Percentiles rank a stretch among this genome's conserved stretches.
These are phyloP conservation scores for Talaromyces sp. DNA, from an alignment of 2,329 filamentous ascomycete genomes.

Conservation along the genomic window DNA sequence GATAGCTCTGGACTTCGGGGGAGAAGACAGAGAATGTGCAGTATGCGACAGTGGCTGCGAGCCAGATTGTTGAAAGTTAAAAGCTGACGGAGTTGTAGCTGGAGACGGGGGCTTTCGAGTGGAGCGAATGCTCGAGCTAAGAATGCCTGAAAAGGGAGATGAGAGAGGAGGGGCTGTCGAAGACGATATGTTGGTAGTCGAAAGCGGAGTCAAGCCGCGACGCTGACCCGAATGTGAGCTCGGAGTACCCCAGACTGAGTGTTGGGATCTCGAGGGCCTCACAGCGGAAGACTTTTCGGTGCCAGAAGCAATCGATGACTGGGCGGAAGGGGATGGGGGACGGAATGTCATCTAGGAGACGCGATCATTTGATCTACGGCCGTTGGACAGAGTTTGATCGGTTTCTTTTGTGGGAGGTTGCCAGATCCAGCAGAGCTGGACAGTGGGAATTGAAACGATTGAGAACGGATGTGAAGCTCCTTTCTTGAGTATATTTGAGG, in stretches of 20 bases:
- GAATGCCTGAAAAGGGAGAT: slow-evolving; percentile 53
- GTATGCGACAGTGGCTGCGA: slow-evolving; percentile 52
- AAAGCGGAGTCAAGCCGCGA: slow-evolving; percentile 57
- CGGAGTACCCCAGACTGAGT: slow-evolving; percentile 57
- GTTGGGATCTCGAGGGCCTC: slow-evolving; percentile 46
- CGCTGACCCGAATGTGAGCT: slow-evolving; percentile 54
- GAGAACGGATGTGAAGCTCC: neutral
- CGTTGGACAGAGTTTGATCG: slow-evolving; percentile 23
- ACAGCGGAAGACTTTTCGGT: slow-evolving; percentile 47
- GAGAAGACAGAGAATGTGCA: slow-evolving; percentile 55
- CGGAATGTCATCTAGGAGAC: slow-evolving; percentile 57
- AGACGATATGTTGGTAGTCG: slow-evolving; percentile 49
- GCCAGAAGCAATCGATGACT: slow-evolving; percentile 52
- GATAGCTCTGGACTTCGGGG: slow-evolving; percentile 54
- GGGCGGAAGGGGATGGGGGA: slow-evolving; percentile 51
- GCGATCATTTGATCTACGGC: slow-evolving; percentile 49
- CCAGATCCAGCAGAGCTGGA: slow-evolving; percentile 17
- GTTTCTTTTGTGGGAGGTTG: slow-evolving; percentile 7
- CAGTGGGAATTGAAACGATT: neutral
- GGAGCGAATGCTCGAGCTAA: slow-evolving; percentile 50
- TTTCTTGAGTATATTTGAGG: neutral
- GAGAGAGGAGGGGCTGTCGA: slow-evolving; percentile 51
- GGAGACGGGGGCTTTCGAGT: slow-evolving; percentile 53
- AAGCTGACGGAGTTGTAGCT: slow-evolving; percentile 54
- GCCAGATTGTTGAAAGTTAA: slow-evolving; percentile 54